A percentile compares a stretch with the other conserved stretches of the same genome.
Evolutionary conservation across 2,329 filamentous ascomycete species (phyloP).

Genomic region (Tetracladium maxilliforme): DNA sequence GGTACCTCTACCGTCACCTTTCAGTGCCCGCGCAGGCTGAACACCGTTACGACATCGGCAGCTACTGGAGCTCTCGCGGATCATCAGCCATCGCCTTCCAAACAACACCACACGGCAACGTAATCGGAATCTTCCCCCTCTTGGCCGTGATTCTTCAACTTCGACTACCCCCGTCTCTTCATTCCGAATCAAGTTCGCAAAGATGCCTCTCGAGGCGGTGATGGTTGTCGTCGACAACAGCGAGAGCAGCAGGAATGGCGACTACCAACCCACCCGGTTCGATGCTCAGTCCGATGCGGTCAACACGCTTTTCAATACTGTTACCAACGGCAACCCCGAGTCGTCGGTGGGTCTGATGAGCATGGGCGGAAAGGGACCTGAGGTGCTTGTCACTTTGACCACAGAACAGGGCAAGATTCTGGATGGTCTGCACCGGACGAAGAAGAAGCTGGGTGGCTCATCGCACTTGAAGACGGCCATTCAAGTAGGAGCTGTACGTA

Average conservation of each 20-base stretch:
- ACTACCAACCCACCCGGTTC: conserved; percentile 82
- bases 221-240: conserved; percentile 99
- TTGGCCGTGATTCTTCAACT: neutral
- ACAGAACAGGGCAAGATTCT: conserved; percentile 93
- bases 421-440: conserved; percentile 78
- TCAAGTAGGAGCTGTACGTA: conserved; percentile 79
- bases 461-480: conserved; percentile 86
- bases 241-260: conserved; percentile 94
- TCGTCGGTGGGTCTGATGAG: conserved; percentile 97
- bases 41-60: neutral
- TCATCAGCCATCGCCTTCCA: neutral
- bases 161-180: conserved; percentile 3
- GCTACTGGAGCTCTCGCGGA: neutral
- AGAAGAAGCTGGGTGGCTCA: conserved; percentile 78
- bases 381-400: conserved; percentile 91
- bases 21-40: no score
- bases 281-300: conserved; percentile 93
- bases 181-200: conserved; percentile 30
- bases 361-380: conserved; percentile 95
- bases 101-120: neutral
- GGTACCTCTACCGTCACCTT: no score
- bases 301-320: conserved; percentile 87
- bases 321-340: conserved; percentile 90
- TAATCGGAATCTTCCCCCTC: neutral
- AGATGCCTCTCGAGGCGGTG: conserved; percentile 96